Conservation (phyloP, 2,329 filamentous ascomycete species). For the Apiospora arundinis region DNA sequence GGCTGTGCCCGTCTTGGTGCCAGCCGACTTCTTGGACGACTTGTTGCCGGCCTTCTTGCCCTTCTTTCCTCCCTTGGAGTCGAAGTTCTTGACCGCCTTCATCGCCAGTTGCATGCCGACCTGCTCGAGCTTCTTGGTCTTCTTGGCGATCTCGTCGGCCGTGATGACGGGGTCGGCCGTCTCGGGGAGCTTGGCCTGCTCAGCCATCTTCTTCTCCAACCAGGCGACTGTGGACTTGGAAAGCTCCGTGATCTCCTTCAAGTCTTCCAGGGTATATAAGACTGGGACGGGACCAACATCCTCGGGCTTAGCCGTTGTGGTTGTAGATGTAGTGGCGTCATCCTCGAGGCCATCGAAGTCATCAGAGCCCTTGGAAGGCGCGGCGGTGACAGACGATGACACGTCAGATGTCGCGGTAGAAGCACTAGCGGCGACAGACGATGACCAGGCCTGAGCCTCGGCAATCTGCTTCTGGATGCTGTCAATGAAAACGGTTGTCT, state of each 20-base stretch:
- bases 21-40: constrained; percentile 49
- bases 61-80: constrained; percentile 52
- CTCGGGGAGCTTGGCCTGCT: constrained; percentile 72
- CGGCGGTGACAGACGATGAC: constrained; percentile 51
- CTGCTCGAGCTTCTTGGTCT: constrained; percentile 74
- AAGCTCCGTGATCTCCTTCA: constrained; percentile 67
- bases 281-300: constrained; percentile 64
- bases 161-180: constrained; percentile 79
- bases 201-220: constrained; percentile 74
- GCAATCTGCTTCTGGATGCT: constrained; percentile 73
- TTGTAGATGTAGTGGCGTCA: constrained; percentile 52
- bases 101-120: constrained; percentile 73
- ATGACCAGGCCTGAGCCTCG: constrained; percentile 69
- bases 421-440: constrained; percentile 57
- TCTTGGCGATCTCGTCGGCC: constrained; percentile 72
- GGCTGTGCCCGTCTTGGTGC: constrained; percentile 43
- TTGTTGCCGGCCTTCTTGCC: constrained; percentile 41
- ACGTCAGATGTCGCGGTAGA: constrained; percentile 46
- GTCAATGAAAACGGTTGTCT: constrained; percentile 72
- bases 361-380: constrained; percentile 51
- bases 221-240: constrained; percentile 71
- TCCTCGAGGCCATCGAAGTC: constrained; percentile 82
- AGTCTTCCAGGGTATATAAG: constrained; percentile 75
- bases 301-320: constrained; percentile 52
- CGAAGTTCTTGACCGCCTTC: constrained; percentile 67